phyloP scores from a whole-genome alignment of 306 rosid species.

The Rosa rugosa region DNA sequence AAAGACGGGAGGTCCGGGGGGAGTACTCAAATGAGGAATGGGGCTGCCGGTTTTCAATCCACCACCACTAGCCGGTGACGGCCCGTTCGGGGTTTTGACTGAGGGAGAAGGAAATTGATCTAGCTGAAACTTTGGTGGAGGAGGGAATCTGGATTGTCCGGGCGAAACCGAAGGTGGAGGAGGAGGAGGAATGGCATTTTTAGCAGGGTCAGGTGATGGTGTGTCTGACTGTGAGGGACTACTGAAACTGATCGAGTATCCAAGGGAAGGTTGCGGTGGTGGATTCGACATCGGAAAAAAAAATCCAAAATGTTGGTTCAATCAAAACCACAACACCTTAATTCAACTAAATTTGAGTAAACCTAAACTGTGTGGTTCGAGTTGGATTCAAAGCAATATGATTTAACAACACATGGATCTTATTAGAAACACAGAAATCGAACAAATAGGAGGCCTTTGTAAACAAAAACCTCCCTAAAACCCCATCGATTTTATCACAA shows the following conservation, averaged over 20 bases:
- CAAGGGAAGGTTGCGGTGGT: constrained; percentile 67
- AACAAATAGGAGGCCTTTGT: constrained; percentile 17
- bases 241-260: constrained; percentile 38
- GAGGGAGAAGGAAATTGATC: constrained; percentile 64
- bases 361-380: constrained; percentile 4
- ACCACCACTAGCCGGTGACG: constrained; percentile 80
- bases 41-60: constrained; percentile 66
- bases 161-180: constrained; percentile 46
- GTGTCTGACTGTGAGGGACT: constrained; percentile 45
- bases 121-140: constrained; percentile 58
- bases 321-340: constrained; percentile 23
- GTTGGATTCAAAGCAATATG: constrained; percentile 12
- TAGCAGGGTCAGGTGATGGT: constrained; percentile 43
- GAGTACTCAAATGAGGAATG: constrained; percentile 83
- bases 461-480: constrained; percentile 31
- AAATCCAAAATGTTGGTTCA: constrained; percentile 8
- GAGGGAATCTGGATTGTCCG: constrained; percentile 43
- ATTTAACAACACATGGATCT: constrained; percentile 21
- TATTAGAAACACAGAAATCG: constrained; percentile 1
- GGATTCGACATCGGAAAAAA: constrained; percentile 58
- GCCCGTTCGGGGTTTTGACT: constrained; percentile 36
- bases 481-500: constrained; percentile 28
- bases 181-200: constrained; percentile 45
- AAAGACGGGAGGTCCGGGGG: constrained; percentile 97
- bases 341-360: constrained; percentile 24